Conservation (phyloP, 768 basidiomycete species). For the Tylopilus subfusipes region DNA sequence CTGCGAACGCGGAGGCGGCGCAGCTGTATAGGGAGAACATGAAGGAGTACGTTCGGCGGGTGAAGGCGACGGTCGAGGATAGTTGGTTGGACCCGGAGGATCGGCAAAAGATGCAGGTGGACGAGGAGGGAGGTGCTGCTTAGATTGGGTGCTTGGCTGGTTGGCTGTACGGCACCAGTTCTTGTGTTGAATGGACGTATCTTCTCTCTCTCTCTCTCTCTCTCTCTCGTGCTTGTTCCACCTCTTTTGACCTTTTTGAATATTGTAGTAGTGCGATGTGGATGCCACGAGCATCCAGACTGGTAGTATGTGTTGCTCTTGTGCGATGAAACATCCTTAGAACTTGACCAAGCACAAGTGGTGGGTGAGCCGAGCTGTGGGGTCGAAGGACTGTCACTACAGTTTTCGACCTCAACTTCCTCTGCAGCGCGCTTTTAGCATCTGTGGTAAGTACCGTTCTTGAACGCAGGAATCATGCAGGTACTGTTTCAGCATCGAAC, state of each 20-base stretch:
- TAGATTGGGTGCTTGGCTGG: background rate
- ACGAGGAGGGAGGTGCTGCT: slow-evolving; percentile 19
- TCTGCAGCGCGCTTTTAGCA: no score
- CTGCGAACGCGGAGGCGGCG: slow-evolving; percentile 97
- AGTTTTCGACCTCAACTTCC: no score
- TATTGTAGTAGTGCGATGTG: background rate
- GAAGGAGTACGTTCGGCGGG: slow-evolving; percentile 95
- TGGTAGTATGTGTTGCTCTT: background rate
- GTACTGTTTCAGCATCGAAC: no score
- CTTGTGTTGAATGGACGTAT: background rate
- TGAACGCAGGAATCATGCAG: no score
- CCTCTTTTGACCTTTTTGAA: background rate
- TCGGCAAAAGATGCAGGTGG: slow-evolving; percentile 53
- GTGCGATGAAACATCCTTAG: background rate
- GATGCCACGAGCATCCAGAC: background rate
- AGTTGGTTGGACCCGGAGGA: slow-evolving; percentile 87
- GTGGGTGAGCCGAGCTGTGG: no score
- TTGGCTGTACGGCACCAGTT: background rate
- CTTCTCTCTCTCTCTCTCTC: background rate
- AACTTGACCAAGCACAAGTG: background rate
- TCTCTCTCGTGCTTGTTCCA: slow-evolving; percentile 2
- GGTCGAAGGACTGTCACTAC: no score
- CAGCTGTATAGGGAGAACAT: slow-evolving; percentile 96
- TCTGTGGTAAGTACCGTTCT: no score
- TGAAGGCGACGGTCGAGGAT: slow-evolving; percentile 91